Evolutionary conservation across 2,329 filamentous ascomycete species (phyloP).

Genomic region (Aureobasidium sp.): DNA sequence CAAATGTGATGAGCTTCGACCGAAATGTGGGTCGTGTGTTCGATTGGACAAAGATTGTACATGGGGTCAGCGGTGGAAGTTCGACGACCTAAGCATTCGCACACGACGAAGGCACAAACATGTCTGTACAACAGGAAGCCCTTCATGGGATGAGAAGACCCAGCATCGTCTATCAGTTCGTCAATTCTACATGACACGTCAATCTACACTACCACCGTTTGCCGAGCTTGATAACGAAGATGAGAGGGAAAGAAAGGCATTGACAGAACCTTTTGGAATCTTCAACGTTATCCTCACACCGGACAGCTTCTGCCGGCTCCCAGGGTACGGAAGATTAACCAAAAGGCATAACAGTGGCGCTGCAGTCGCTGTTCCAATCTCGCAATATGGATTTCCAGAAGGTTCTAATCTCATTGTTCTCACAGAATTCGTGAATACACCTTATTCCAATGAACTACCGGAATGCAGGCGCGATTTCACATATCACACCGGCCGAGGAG

Average conservation of each 20-base stretch:
- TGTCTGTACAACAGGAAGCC: slow-evolving; percentile 54
- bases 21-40: slow-evolving; percentile 62
- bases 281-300: slow-evolving; percentile 63
- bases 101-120: slow-evolving; percentile 38
- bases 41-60: slow-evolving; percentile 63
- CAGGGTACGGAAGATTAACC: slow-evolving; percentile 49
- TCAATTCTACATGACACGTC: slow-evolving; percentile 10
- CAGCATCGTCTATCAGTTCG: slow-evolving; percentile 31
- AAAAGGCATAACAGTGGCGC: slow-evolving; percentile 3
- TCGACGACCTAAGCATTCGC: slow-evolving; percentile 36
- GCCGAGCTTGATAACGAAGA: slow-evolving; percentile 59
- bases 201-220: slow-evolving; percentile 55
- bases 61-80: slow-evolving; percentile 58
- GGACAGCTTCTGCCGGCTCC: slow-evolving; percentile 57
- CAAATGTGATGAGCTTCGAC: slow-evolving; percentile 64
- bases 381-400: background rate
- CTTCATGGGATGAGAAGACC: slow-evolving; percentile 67
- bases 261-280: slow-evolving; percentile 56
- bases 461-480: background rate
- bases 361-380: background rate
- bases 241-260: slow-evolving; percentile 64
- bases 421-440: slow-evolving; percentile 20
- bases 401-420: slow-evolving; percentile 13
- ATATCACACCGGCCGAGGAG: background rate
- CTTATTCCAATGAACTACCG: slow-evolving; percentile 17